Evolutionary conservation across 495 filamentous ascomycete species (phyloP), one percentile per base, ranked within the genome.

Genomic region (Neurospora sp.): DNA sequence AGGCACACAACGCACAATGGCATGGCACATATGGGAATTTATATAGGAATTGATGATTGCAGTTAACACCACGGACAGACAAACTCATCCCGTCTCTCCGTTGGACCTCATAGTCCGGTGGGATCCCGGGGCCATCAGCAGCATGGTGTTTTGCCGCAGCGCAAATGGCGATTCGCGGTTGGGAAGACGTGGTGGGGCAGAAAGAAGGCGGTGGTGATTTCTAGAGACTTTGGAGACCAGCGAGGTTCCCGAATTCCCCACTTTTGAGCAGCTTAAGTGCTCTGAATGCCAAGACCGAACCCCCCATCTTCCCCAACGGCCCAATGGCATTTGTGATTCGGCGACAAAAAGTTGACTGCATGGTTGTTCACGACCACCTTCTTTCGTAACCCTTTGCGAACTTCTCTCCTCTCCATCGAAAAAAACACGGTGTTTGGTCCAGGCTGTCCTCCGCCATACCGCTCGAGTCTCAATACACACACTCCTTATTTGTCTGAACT

Each of bases 81-180:
- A 3, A 31, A 27, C 20, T 20, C 47, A 27, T 59, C 47, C 20
- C 20, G 20, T 22, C 20, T 27, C 20, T 5, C 20, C 47, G 10
- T 27, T 14, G 47, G 47, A 59, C n/a, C 47, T 59, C 20, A 14
- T 27, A 59, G 47, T 59, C n/a, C 47, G 47, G 47, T 59, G 47
- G 47, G 47, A 59, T 59, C 47, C 47, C 47, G 10, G 10, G 47
- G 45, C 45, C 10, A 53, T 47, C 44, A 47, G 6, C 45, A 53
- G 45, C 45, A 53, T 22, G n/a, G 45, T 65, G 53, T 59, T 59
- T 53, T 53, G 20, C 45, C 45, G 45, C 44, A 47, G 45, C 45
- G 20, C 45, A 74, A 71, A 72, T 74, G 74, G 74, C 77, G 74
- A 70, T 68, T 76, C 76, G 73, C 76, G 76, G 42, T 72, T 39